These are phyloP conservation scores for Dendrobium nobile DNA, from an alignment of 106 monocot genomes.

Conservation along the genomic window DNA sequence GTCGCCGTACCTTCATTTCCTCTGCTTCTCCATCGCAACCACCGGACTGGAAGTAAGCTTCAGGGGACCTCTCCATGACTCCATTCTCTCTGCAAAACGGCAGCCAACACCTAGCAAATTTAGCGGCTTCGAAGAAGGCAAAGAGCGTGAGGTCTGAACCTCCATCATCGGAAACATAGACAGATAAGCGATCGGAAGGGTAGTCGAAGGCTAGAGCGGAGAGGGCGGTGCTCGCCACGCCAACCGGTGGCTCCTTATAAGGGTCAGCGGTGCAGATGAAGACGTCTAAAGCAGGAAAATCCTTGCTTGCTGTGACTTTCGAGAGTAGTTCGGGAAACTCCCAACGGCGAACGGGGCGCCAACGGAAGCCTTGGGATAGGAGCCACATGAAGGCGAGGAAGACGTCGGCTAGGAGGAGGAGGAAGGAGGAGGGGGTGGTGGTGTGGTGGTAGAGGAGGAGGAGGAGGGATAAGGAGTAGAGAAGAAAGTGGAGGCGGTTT, in stretches of 20 bases:
- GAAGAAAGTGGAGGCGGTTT: constrained; percentile 42
- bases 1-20: constrained; percentile 48
- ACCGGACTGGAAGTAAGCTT: constrained; percentile 36
- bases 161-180: constrained; percentile 82
- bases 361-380: constrained; percentile 43
- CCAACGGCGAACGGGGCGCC: constrained; percentile 44
- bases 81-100: constrained; percentile 50
- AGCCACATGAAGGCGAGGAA: neutral
- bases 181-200: constrained; percentile 40
- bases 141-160: constrained; percentile 57
- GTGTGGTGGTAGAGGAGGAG: constrained; percentile 21
- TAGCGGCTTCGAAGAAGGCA: constrained; percentile 40
- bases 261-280: constrained; percentile 84
- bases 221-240: constrained; percentile 53
- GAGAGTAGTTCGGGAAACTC: constrained; percentile 38
- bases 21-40: neutral
- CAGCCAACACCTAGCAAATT: constrained; percentile 40
- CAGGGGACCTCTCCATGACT: constrained; percentile 34
- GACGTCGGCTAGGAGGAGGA: constrained; percentile 33
- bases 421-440: constrained; percentile 3
- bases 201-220: constrained; percentile 78
- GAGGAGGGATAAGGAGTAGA: constrained; percentile 28
- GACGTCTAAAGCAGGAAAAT: constrained; percentile 47
- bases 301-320: neutral
- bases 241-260: constrained; percentile 53